Percentiles rank a stretch among this genome's conserved stretches.
phyloP scores from a whole-genome alignment of 805 yeast species.

The Metahyphopichia silvanorum region DNA sequence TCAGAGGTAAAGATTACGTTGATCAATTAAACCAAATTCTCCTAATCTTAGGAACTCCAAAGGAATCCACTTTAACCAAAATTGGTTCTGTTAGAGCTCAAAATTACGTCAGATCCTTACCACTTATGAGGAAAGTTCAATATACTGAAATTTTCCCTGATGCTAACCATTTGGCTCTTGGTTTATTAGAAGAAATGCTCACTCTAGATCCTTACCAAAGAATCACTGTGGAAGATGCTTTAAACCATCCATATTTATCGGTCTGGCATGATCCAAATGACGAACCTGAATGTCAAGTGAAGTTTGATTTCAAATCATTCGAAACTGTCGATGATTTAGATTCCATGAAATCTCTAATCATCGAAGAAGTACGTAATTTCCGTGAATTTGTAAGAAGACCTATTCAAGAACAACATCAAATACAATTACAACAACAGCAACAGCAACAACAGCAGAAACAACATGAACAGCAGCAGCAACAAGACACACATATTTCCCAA shows the following conservation, averaged over 20 bases:
- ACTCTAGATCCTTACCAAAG: constrained; percentile 88
- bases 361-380: constrained; percentile 75
- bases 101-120: constrained; percentile 83
- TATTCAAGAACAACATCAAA: constrained; percentile 48
- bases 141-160: constrained; percentile 69
- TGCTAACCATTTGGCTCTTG: constrained; percentile 86
- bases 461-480: constrained; percentile 17
- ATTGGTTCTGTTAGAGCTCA: constrained; percentile 85
- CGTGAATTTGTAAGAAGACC: constrained; percentile 82
- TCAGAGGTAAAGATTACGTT: constrained; percentile 94
- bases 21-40: constrained; percentile 90
- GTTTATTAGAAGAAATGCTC: constrained; percentile 74
- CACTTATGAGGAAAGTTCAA: constrained; percentile 78
- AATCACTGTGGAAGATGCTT: constrained; percentile 87
- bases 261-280: constrained; percentile 96
- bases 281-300: constrained; percentile 77
- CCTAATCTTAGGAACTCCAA: constrained; percentile 88
- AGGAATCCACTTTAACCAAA: constrained; percentile 42
- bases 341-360: constrained; percentile 69
- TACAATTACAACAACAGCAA: constrained; percentile 32
- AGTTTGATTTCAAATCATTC: constrained; percentile 79
- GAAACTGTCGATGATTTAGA: constrained; percentile 81
- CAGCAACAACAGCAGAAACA: constrained; percentile 25
- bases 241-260: constrained; percentile 83
- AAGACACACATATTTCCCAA: constrained; percentile 11